phyloP scores from a whole-genome alignment of 345 rosid genomes.

The Garcia nutans region DNA sequence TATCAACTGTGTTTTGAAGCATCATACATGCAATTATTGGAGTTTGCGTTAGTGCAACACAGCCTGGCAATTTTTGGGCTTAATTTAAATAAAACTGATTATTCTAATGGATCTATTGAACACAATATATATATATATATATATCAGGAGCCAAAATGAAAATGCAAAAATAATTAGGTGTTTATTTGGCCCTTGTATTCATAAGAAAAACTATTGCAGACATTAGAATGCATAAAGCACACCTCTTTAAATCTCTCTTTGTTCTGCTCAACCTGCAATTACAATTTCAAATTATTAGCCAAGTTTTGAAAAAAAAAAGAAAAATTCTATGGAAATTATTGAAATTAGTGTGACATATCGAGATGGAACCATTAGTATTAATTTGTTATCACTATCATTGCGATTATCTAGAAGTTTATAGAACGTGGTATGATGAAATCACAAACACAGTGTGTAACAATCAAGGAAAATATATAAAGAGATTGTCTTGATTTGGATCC shows the following conservation, averaged over 20 bases:
- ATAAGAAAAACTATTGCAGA: neutral
- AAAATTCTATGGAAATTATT: neutral
- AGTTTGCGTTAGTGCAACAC: no score
- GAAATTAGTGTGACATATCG: neutral
- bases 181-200: neutral
- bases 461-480: no score
- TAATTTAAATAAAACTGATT: neutral
- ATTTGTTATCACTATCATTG: no score
- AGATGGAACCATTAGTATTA: neutral
- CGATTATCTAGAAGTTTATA: no score
- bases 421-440: no score
- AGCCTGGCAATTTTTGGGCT: neutral
- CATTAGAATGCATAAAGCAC: neutral
- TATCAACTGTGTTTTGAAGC: no score
- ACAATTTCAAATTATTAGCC: slow-evolving; percentile 4
- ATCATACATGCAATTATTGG: no score
- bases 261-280: slow-evolving; percentile 44
- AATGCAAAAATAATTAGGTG: neutral
- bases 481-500: no score
- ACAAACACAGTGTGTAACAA: no score
- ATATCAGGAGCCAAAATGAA: no score
- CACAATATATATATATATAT: no score
- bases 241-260: slow-evolving; percentile 44
- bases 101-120: neutral
- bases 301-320: neutral